phyloP scores from a whole-genome alignment of 306 rosid genomes.

The Senna tora region DNA sequence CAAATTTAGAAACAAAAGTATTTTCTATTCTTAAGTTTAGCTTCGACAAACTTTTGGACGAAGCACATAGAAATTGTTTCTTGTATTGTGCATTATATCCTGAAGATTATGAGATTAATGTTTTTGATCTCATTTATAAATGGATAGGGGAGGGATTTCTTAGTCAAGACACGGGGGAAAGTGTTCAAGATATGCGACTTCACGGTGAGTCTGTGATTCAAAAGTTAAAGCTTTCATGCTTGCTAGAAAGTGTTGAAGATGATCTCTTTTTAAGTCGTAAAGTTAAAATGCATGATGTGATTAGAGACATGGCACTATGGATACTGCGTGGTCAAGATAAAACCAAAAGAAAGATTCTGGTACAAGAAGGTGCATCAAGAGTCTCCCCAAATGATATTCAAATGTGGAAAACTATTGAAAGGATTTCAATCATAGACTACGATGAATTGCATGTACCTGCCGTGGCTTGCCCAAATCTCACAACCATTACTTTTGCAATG shows the following conservation, averaged over 20 bases:
- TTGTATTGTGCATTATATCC: constrained; percentile 4
- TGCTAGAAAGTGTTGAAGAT: too few relatives aligned
- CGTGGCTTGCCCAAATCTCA: background rate
- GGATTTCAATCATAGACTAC: background rate
- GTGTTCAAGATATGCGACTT: background rate
- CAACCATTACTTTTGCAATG: background rate
- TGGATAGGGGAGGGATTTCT: constrained; percentile 20
- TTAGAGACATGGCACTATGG: constrained; percentile 10
- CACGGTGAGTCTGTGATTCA: background rate
- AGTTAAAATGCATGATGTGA: background rate
- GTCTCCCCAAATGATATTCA: background rate
- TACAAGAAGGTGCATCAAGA: background rate
- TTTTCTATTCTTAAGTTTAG: constrained; percentile 33
- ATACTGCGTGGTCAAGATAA: background rate
- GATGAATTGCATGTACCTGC: background rate
- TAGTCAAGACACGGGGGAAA: background rate
- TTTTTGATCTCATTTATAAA: background rate
- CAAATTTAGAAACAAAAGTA: background rate
- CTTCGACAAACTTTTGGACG: constrained; percentile 19
- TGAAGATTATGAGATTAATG: background rate
- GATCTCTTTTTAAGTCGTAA: too few relatives aligned
- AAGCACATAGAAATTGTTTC: constrained; percentile 13
- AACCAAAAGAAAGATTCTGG: background rate
- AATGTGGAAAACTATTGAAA: background rate
- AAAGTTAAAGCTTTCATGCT: background rate